phyloP scores from a whole-genome alignment of 805 yeast genomes.

The Saccharomycopsis javanensis region DNA sequence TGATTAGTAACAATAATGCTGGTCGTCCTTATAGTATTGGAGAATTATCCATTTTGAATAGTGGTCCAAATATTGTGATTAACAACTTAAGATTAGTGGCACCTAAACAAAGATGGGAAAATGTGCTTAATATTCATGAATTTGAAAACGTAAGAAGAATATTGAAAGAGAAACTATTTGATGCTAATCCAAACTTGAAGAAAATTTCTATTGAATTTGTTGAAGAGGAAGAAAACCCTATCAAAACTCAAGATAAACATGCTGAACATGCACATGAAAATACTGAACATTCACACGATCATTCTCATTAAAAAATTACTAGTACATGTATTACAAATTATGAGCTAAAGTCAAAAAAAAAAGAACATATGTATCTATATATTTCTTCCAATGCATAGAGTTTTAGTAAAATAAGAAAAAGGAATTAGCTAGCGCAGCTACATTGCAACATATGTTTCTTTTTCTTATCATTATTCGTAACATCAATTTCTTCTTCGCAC shows the following conservation, averaged over 20 bases:
- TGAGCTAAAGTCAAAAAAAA: background rate
- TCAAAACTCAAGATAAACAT: background rate
- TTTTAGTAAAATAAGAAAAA: too few relatives aligned
- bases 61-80: constrained; percentile 49
- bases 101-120: constrained; percentile 38
- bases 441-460: constrained; percentile 12
- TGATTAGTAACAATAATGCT: constrained; percentile 35
- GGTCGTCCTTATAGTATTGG: constrained; percentile 30
- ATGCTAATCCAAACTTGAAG: constrained; percentile 13
- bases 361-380: background rate
- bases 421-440: constrained; percentile 9
- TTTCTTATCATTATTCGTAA: background rate
- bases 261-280: background rate
- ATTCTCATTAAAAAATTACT: background rate
- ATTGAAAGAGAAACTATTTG: constrained; percentile 15
- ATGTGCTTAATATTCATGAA: constrained; percentile 32
- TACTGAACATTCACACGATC: background rate
- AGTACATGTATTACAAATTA: background rate
- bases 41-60: constrained; percentile 39
- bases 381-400: background rate
- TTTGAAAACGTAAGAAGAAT: constrained; percentile 31
- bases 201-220: constrained; percentile 19
- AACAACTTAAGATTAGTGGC: constrained; percentile 29
- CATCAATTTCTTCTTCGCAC: constrained; percentile 4
- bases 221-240: constrained; percentile 9